Conservation (phyloP, 2,329 filamentous ascomycete genomes). For the Lachnellula arida region DNA sequence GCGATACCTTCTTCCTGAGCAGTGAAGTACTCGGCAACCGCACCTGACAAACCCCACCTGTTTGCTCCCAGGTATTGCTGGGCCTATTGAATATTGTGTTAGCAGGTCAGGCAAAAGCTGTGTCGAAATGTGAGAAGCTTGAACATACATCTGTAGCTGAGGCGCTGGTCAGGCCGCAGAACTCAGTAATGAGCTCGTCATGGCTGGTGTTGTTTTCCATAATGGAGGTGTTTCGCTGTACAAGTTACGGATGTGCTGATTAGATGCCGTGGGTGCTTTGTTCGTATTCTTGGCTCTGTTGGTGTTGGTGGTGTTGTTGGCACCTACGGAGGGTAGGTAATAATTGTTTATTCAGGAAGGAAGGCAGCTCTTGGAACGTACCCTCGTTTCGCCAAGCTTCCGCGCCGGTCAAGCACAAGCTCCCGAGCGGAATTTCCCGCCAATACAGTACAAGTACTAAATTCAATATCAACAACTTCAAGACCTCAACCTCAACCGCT, state of each 20-base stretch:
- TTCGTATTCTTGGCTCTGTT: neutral
- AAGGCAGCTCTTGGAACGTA: conserved; percentile 18
- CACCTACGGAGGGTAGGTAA: too few relatives aligned
- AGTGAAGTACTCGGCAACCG: conserved; percentile 58
- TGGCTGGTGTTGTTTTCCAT: conserved; percentile 35
- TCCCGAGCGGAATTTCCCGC: neutral
- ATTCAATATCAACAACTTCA: conserved; percentile 11
- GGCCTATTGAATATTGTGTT: conserved; percentile 45
- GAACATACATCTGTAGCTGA: conserved; percentile 42
- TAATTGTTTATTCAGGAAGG: neutral
- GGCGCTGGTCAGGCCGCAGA: conserved; percentile 52
- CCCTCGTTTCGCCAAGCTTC: conserved; percentile 1
- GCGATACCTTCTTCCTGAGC: conserved; percentile 48
- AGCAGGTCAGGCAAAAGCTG: neutral
- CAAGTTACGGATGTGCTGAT: too few relatives aligned
- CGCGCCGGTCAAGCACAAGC: neutral
- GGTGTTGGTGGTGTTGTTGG: neutral
- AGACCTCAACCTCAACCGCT: neutral
- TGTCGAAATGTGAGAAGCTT: neutral
- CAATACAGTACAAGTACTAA: too few relatives aligned
- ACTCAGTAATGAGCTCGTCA: conserved; percentile 46
- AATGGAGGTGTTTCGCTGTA: conserved; percentile 29
- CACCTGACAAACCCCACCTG: conserved; percentile 61
- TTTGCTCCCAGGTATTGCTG: conserved; percentile 60
- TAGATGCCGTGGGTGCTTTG: too few relatives aligned